phyloP scores from a whole-genome alignment of 495 filamentous ascomycete genomes.

The Daldinia bambusicola region DNA sequence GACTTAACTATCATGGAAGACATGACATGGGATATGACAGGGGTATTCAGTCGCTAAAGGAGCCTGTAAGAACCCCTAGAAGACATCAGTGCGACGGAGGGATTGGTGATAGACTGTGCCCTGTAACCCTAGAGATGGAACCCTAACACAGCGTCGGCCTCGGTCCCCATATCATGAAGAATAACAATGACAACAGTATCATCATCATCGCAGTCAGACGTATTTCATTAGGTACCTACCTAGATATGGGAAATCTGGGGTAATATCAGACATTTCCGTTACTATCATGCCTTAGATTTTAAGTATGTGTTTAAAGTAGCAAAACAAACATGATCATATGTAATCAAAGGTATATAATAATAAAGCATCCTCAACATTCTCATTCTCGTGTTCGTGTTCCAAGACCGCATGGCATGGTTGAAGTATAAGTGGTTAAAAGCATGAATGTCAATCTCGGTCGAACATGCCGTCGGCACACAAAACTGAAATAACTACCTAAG shows the following conservation, averaged over 20 bases:
- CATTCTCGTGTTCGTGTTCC: conserved; percentile 34
- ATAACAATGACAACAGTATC: conserved; percentile 1
- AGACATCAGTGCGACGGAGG: conserved; percentile 16
- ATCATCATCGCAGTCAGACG: conserved; percentile 6
- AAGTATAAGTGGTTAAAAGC: conserved; percentile 27
- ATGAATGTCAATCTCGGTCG: conserved; percentile 42
- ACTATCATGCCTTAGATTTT: background rate
- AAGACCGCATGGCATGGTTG: conserved; percentile 18
- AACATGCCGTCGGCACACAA: conserved; percentile 31
- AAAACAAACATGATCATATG: conserved; percentile 8
- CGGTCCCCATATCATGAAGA: conserved; percentile 15
- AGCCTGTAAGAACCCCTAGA: conserved; percentile 38
- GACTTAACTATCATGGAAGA: conserved; percentile 1
- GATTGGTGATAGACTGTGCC: conserved; percentile 18
- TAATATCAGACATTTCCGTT: background rate
- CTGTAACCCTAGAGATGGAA: conserved; percentile 42
- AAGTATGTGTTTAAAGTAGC: background rate
- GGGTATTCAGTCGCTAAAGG: conserved; percentile 38
- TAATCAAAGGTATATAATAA: conserved; percentile 2
- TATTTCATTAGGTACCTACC: conserved; percentile 19
- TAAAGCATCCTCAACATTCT: conserved; percentile 9
- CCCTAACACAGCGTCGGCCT: conserved; percentile 28
- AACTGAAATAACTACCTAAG: conserved; percentile 31
- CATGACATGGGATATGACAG: conserved; percentile 23
- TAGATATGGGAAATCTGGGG: background rate